Base-by-base conservation (phyloP, 768 basidiomycete genomes). In the Strobilomyces dryophilus region DNA sequence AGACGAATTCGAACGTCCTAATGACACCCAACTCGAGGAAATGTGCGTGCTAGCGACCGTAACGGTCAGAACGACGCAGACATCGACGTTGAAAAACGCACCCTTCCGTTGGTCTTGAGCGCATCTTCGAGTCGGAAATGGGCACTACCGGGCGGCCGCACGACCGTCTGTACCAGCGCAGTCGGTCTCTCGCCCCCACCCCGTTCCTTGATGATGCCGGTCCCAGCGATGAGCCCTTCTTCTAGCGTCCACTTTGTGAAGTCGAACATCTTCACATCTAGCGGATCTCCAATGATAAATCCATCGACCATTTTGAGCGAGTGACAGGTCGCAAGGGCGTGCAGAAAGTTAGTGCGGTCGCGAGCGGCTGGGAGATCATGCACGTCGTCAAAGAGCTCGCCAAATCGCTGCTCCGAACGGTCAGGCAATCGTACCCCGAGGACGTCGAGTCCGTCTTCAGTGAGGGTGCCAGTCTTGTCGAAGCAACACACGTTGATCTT, bases 401-500 rank as follows among this genome's bases (percentile, higher is more conserved):
- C 92, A 70, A 98, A 98, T 39, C 83, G 79, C 50, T 85, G 81
- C 8, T 75, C 79, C 44, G 76, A 79, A 41, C 91, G 83, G 53
- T 95, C 94, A 40, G 91, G 80, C 7, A 83, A 83, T 42, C 95
- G 87, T 17, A 97, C 87, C 15, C 97, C 97, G 43, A 99, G 84
- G 42, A 99, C 93, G 66, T 99, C 97, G 45, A 99, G 77, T 0
- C 95, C 97, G 58, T 99, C 97, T 70, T 99, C 97, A 1, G 97
- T 99, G 21, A 99, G 78, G 9, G 97, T 99, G 8, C 97, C 97
- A 1, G 97, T 99, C 73, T 99, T 99, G 76, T 99, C 97, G 63
- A 99, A 99, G 66, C 95, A 98, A 62, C 93, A 93, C 10, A 98
- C 87, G 59, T 98, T 98, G 72, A 98, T 77, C 73, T 97, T 95